These are phyloP conservation scores for Monosporascus cannonballus DNA, from an alignment of 2,329 filamentous ascomycete species.

Conservation along the genomic window DNA sequence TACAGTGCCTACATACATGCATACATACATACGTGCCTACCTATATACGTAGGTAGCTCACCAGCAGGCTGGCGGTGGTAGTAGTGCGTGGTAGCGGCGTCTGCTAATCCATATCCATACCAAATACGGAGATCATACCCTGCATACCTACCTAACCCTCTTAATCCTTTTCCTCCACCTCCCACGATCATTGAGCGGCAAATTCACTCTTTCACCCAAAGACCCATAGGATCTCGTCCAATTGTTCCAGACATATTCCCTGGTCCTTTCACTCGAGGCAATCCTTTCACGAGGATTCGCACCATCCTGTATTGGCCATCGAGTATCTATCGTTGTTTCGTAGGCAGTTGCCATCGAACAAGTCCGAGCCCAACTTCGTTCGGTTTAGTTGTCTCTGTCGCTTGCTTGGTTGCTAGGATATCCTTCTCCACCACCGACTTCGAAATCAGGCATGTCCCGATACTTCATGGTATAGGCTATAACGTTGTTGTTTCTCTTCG, in stretches of 20 bases:
- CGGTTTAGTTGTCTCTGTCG: not conserved
- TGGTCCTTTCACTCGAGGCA: not conserved
- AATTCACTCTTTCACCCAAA: not conserved
- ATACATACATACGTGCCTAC: not conserved
- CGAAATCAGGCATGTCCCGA: not conserved
- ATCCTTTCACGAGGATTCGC: not conserved
- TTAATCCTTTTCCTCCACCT: not conserved
- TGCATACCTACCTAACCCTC: not conserved
- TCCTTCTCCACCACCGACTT: not conserved
- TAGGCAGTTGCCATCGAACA: no score
- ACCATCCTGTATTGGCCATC: not conserved
- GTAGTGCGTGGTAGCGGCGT: not conserved
- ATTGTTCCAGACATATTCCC: not conserved
- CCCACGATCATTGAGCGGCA: not conserved
- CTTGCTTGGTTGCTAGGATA: not conserved
- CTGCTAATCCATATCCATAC: not conserved
- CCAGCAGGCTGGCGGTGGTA: not conserved
- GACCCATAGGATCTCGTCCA: not conserved
- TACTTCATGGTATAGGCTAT: not conserved
- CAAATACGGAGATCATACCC: not conserved
- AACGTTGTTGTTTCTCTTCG: not conserved
- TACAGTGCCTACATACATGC: not conserved
- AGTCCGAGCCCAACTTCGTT: no score
- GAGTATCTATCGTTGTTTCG: not conserved
- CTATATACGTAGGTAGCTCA: not conserved